Conservation (phyloP, 176 grass and related monocot species). For the Carex pumila region DNA sequence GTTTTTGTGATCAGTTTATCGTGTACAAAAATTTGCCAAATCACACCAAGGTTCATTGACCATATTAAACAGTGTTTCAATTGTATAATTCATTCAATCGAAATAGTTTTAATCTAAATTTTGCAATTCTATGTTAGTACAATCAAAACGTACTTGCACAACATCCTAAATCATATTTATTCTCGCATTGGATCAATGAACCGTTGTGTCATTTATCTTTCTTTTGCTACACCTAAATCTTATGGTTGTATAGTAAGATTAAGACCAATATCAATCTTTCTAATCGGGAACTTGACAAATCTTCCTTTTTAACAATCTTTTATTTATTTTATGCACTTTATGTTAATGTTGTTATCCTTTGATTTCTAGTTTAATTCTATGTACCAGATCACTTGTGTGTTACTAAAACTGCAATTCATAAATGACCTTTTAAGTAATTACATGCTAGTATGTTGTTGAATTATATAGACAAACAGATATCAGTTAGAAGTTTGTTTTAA, state of each 20-base stretch:
- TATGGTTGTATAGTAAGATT: not conserved
- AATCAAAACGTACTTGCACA: too few relatives aligned
- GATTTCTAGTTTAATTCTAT: not conserved
- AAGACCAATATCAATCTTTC: not conserved
- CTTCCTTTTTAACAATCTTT: not conserved
- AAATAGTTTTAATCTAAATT: too few relatives aligned
- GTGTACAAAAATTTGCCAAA: too few relatives aligned
- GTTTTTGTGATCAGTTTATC: too few relatives aligned
- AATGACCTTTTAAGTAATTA: not conserved
- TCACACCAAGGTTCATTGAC: too few relatives aligned
- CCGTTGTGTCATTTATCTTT: not conserved
- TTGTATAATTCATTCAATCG: too few relatives aligned
- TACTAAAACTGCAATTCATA: conserved; percentile 8
- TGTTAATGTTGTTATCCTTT: not conserved
- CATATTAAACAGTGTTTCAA: too few relatives aligned
- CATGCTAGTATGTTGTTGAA: not conserved
- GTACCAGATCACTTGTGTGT: not conserved
- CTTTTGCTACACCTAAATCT: not conserved
- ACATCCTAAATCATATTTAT: too few relatives aligned
- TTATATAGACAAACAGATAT: not conserved
- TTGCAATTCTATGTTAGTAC: too few relatives aligned
- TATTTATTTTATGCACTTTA: not conserved
- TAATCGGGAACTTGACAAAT: not conserved
- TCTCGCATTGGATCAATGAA: not conserved
- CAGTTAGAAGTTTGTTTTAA: not conserved